A percentile compares a stretch with the other conserved stretches of the same genome.
Evolutionary conservation across 768 basidiomycete genomes (phyloP).

Genomic region (Lepiota brunneoincarnata): DNA sequence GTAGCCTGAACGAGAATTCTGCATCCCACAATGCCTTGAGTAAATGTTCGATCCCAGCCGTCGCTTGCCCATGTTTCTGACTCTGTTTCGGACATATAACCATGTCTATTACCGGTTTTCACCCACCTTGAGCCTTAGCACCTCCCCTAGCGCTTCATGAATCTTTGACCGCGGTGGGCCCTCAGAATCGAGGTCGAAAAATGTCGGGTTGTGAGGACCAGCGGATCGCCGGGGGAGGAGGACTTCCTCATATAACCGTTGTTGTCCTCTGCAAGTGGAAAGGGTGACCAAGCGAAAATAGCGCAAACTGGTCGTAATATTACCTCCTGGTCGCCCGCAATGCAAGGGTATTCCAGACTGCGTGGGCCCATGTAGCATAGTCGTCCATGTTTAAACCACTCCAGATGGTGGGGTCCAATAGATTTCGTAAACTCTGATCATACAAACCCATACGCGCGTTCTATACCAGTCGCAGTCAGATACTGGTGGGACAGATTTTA

Average conservation of each 20-base stretch:
- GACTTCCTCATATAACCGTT: conserved; percentile 62
- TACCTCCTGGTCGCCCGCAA: conserved; percentile 71
- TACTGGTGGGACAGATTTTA: neutral
- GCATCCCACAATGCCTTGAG: conserved; percentile 76
- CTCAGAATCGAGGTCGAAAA: conserved; percentile 39
- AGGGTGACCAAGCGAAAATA: neutral
- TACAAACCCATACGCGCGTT: conserved; percentile 69
- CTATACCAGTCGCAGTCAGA: conserved; percentile 29
- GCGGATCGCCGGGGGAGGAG: conserved; percentile 59
- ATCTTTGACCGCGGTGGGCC: conserved; percentile 34
- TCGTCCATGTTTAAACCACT: conserved; percentile 58
- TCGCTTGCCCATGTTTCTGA: conserved; percentile 64
- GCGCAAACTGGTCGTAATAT: conserved; percentile 9
- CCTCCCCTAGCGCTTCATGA: conserved; percentile 41
- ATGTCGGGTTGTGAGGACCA: conserved; percentile 53
- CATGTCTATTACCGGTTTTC: conserved; percentile 5
- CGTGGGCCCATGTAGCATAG: conserved; percentile 69
- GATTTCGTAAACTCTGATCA: conserved; percentile 53
- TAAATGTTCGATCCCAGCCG: conserved; percentile 60
- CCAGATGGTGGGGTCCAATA: conserved; percentile 74
- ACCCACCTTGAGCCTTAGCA: conserved; percentile 45
- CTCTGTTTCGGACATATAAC: conserved; percentile 37
- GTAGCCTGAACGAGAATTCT: conserved; percentile 71
- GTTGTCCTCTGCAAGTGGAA: conserved; percentile 51
- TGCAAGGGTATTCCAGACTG: conserved; percentile 76